Percentiles rank a stretch among this genome's conserved stretches.
These are phyloP conservation scores for Blechomonas ayalai DNA, from an alignment of 208 protist genomes.

Conservation along the genomic window DNA sequence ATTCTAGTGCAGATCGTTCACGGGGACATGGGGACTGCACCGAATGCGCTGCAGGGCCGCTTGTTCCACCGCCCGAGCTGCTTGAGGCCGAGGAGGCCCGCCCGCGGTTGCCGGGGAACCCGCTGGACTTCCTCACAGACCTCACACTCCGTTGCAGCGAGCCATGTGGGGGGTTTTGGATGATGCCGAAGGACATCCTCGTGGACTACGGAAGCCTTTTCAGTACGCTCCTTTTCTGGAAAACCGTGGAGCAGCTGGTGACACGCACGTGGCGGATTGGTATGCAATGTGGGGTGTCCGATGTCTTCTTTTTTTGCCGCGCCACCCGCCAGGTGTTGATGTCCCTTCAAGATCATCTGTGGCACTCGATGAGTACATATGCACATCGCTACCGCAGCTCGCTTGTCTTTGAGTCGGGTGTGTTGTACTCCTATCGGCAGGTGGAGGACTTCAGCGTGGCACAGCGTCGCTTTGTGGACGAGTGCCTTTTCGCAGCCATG, in stretches of 20 bases:
- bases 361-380: conserved; percentile 35
- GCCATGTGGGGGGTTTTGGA: conserved; percentile 7
- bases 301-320: conserved; percentile 73
- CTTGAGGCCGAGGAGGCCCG: not conserved
- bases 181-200: conserved; percentile 15
- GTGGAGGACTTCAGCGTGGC: conserved; percentile 52
- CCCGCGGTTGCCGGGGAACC: conserved; percentile 10
- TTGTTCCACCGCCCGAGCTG: not conserved
- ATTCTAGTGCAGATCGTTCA: too few relatives aligned
- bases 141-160: conserved; percentile 8
- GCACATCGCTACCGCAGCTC: conserved; percentile 23
- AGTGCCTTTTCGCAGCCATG: conserved; percentile 61
- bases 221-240: conserved; percentile 65
- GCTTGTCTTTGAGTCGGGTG: conserved; percentile 36
- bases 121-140: conserved; percentile 23
- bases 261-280: conserved; percentile 43
- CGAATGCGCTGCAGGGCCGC: not conserved
- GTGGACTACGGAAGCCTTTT: conserved; percentile 35
- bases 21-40: too few relatives aligned
- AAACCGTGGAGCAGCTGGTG: conserved; percentile 44
- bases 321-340: conserved; percentile 36
- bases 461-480: conserved; percentile 48
- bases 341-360: conserved; percentile 51
- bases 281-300: conserved; percentile 35
- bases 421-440: conserved; percentile 37